Evolutionary conservation across 176 grass and related monocot species (phyloP), one percentile per base, ranked within the genome.

Genomic region (Tillandsia fasciculata): DNA sequence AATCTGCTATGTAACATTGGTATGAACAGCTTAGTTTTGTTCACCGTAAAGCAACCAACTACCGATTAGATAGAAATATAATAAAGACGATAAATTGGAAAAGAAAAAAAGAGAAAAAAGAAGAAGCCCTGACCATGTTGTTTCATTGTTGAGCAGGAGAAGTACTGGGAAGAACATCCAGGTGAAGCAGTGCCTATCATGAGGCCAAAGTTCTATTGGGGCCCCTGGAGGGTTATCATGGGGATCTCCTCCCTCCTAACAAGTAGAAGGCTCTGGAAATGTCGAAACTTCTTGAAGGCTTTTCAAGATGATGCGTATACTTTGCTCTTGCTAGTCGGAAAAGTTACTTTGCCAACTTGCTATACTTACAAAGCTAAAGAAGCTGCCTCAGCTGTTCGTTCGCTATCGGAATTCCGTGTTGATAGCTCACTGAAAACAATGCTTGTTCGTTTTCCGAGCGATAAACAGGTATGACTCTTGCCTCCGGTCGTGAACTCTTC

Each of bases 161-260:
- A 93, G 51, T 93, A 86, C 79, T 99, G 89, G 89, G 94, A 99
- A 72, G 94, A 93, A 12, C 94, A 99, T 69, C 89, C 89, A 1
- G 94, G 94, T 49, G 89, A 86, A 79, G 74, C 77, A 3, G 89
- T 97, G 79, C 94, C 94, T 11, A 72, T 97, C 71, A 97, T 97
- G 93, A 83, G 77, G 51, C 94, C 94, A 47, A 97, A 85, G 58
- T 97, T 97, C 79, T 97, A 97, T 79, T 90, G 89, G 94, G 94
- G 94, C 6, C 94, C 86, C 15, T 97, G 94, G 94, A 92, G 82
- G 76, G 82, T 92, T 64, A 90, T 69, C 76, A 81, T 22, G 94
- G 94, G 8, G 79, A 90, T 51, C 84, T 83, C 33, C 88, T 86
- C 15, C 88, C 11, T 61, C 85, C 11, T 68, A 82, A 58, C 73